Percentiles rank a stretch among this genome's conserved stretches.
These are phyloP conservation scores for Calcarisporium arbuscula DNA, from an alignment of 2,329 filamentous ascomycete species.

Conservation along the genomic window DNA sequence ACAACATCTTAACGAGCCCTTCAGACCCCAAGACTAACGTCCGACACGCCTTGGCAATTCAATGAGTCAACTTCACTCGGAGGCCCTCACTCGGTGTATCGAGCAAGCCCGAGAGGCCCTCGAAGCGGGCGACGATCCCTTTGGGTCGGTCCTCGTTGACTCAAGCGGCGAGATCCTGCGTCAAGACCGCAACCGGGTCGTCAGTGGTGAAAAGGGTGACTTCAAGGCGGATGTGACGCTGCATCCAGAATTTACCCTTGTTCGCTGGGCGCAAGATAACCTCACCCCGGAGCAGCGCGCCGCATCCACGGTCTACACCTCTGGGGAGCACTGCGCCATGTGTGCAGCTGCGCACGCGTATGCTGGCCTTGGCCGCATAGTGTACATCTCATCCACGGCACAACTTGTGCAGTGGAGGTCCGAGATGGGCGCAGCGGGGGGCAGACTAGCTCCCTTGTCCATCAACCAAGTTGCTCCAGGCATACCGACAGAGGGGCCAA, in stretches of 20 bases:
- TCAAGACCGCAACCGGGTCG: constrained; percentile 27
- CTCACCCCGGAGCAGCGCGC: constrained; percentile 32
- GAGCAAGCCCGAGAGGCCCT: constrained; percentile 29
- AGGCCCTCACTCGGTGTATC: constrained; percentile 16
- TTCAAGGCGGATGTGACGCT: constrained; percentile 23
- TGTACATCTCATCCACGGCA: constrained; percentile 23
- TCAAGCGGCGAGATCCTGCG: constrained; percentile 18
- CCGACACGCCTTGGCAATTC: no score
- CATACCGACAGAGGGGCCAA: constrained; percentile 21
- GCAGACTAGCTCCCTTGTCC: constrained; percentile 16
- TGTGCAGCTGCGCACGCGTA: constrained; percentile 28
- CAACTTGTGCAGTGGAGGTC: constrained; percentile 22
- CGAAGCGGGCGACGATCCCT: constrained; percentile 28
- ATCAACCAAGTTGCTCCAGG: constrained; percentile 24
- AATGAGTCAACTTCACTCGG: no score
- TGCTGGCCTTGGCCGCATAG: constrained; percentile 27
- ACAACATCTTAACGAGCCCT: no score
- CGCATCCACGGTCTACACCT: constrained; percentile 26
- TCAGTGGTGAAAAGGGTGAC: constrained; percentile 20
- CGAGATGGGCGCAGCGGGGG: constrained; percentile 17
- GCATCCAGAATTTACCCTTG: constrained; percentile 30
- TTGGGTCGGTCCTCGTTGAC: constrained; percentile 29
- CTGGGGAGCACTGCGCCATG: constrained; percentile 32
- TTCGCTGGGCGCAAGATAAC: constrained; percentile 28
- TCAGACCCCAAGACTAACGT: no score